Conservation (phyloP, 2,329 filamentous ascomycete genomes). For the Rhytidhysteron rufulum region DNA sequence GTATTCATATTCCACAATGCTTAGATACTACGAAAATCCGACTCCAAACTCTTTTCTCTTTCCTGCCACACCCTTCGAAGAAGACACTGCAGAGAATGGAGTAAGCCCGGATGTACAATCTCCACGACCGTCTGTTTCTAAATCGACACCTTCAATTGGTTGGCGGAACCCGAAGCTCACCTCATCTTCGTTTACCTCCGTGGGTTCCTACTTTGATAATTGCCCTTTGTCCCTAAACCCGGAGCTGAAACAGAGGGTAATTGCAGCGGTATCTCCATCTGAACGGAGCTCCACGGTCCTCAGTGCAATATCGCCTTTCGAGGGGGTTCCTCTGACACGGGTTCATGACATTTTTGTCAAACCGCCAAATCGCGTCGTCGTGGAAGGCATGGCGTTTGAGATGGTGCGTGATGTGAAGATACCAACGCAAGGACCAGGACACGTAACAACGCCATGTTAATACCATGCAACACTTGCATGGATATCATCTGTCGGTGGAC, state of each 20-base stretch:
- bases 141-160: no score
- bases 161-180: slow-evolving; percentile 25
- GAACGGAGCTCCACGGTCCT: slow-evolving; percentile 15
- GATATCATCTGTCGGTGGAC: no score
- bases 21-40: slow-evolving; percentile 25
- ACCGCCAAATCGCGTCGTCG: slow-evolving; percentile 26
- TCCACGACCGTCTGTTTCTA: no score
- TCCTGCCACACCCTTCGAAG: slow-evolving; percentile 22
- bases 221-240: slow-evolving; percentile 20
- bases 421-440: slow-evolving; percentile 4
- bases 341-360: slow-evolving; percentile 30
- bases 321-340: slow-evolving; percentile 22
- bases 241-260: slow-evolving; percentile 22
- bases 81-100: no score
- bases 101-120: no score
- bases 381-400: slow-evolving; percentile 35
- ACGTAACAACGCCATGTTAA: neutral
- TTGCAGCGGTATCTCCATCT: slow-evolving; percentile 28
- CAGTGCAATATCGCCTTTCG: slow-evolving; percentile 30
- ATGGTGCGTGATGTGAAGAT: slow-evolving; percentile 26
- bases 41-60: slow-evolving; percentile 27
- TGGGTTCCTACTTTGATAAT: slow-evolving; percentile 31
- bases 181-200: slow-evolving; percentile 25
- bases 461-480: no score
- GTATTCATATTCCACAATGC: slow-evolving; percentile 23